Evolutionary conservation across 1,284 basidiomycete species (phyloP), one percentile per base, ranked within the genome.

Genomic region (Cutaneotrichosporon arboriforme): DNA sequence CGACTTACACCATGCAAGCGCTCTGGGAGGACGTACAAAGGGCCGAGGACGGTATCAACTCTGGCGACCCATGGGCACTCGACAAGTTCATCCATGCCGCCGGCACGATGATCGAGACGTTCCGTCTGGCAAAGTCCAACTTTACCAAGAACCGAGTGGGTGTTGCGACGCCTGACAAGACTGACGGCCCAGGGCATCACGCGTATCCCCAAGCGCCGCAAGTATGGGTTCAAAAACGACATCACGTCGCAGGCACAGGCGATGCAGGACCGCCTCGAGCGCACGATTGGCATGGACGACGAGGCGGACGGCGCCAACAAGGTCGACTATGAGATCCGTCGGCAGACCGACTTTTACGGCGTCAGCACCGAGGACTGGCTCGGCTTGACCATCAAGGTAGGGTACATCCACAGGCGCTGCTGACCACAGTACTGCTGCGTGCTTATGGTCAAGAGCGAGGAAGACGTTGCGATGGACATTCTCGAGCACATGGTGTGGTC

Each of bases 301-400:
- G 68, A 73, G 9, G 61, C 55, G 2, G 75, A 53, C 71, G 72
- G 35, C 2, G 9, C 36, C 1, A 45, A 45, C 33, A 44, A 51
- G 35, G 21, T 38, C 37, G 49, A 60, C 36, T 69, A 69, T 26
- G 59, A 61, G 17, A 55, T 64, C 18, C 52, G 62, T 20, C 64
- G 64, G 40, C 63, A 52, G 52, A 74, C 63, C 40, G 70, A 67
- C 1, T 97, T 94, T 71, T 84, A 92, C 7, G 87, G 88, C 0
- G 79, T 96, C n/a, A 79, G 79, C 2, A 88, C 91, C 60, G 85
- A 88, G 54, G 84, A 88, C 48, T 97, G 94, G 94, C 72, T 94
- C 46, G 77, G 79, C 4, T 69, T 97, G 18, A 85, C 92, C 62
- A 83, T 94, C 77, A 86, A 91, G 78, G 91, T 90, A 49, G 56